Evolutionary conservation across 768 basidiomycete species (phyloP).

Genomic region (Kockovaella imperatae): DNA sequence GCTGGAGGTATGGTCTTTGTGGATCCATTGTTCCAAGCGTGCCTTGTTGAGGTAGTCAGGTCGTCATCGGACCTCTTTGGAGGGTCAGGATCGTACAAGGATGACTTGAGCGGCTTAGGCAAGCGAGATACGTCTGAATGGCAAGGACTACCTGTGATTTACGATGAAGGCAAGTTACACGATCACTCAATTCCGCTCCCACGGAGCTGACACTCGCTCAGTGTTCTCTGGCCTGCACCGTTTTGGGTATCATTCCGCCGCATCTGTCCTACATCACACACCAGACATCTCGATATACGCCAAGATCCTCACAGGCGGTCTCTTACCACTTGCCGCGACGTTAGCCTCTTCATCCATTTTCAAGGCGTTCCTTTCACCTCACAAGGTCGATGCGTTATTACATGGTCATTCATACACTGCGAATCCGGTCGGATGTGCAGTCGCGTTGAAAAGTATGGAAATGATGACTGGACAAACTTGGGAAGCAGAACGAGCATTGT

Average conservation of each 20-base stretch:
- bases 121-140: slow-evolving; percentile 43
- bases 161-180: slow-evolving; percentile 58
- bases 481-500: slow-evolving; percentile 55
- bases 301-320: slow-evolving; percentile 87
- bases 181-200: not conserved
- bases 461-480: slow-evolving; percentile 59
- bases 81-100: slow-evolving; percentile 15
- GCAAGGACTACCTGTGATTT: slow-evolving; percentile 78
- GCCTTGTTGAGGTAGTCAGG: slow-evolving; percentile 74
- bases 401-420: slow-evolving; percentile 97
- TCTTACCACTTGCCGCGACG: slow-evolving; percentile 77
- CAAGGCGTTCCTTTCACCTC: slow-evolving; percentile 62
- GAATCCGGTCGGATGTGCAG: slow-evolving; percentile 83
- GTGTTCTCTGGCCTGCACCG: slow-evolving; percentile 92
- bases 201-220: slow-evolving; percentile 5
- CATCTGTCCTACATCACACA: slow-evolving; percentile 54
- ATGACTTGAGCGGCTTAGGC: slow-evolving; percentile 2
- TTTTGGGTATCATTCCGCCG: slow-evolving; percentile 62
- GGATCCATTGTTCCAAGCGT: slow-evolving; percentile 88
- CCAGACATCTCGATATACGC: slow-evolving; percentile 90
- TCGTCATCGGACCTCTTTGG: slow-evolving; percentile 43
- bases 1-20: slow-evolving; percentile 97
- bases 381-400: slow-evolving; percentile 75
- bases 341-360: slow-evolving; percentile 75
- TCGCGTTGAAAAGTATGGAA: slow-evolving; percentile 71